Base-by-base conservation (phyloP, 2,329 filamentous ascomycete genomes). In the Moelleriella libera region DNA sequence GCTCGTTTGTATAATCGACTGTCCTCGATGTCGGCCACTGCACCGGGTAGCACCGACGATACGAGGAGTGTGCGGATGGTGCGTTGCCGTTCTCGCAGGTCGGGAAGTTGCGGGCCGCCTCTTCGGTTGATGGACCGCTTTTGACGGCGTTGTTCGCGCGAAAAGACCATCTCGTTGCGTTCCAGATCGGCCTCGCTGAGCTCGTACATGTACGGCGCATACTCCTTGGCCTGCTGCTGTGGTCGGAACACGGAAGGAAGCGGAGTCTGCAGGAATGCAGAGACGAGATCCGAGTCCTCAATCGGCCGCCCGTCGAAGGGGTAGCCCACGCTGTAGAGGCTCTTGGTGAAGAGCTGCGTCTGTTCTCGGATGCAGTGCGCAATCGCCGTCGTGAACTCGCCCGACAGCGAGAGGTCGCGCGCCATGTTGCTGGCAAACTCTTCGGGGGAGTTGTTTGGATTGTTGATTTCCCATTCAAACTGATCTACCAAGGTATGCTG, bases 401-500 rank as follows among this genome's bases (percentile, higher is more conserved):
- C 92, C 1, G 87, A 88, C 14, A 98, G 75, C 5, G 89, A 89
- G 30, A 98, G 74, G 58, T 98, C 92, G 50, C 81, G 79, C 0
- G 89, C 82, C 87, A 97, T 94, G 60, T 82, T 82, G 51, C 78
- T 72, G 30, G 92, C 92, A 63, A 98, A 98, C 49, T 94, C 88
- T 66, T 98, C 92, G 2, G 92, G 88, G 0, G 85, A 94, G 63
- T 98, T 98, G 47, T 83, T 70, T 0, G 89, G 85, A 62, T 95
- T 94, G 66, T 97, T 97, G 61, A 97, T 88, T 57, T 98, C 92
- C 92, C 92, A 98, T 65, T 98, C 92, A 52, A 98, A 97, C 62
- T 97, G 92, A 59, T 98, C 92, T 37, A 96, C 83, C 30, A 98
- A 72, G 0, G 89, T 97, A 60, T 94, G 87, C 53, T 87, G 84